phyloP scores from a whole-genome alignment of 148 eudicot species.

The Chenopodium formosanum region DNA sequence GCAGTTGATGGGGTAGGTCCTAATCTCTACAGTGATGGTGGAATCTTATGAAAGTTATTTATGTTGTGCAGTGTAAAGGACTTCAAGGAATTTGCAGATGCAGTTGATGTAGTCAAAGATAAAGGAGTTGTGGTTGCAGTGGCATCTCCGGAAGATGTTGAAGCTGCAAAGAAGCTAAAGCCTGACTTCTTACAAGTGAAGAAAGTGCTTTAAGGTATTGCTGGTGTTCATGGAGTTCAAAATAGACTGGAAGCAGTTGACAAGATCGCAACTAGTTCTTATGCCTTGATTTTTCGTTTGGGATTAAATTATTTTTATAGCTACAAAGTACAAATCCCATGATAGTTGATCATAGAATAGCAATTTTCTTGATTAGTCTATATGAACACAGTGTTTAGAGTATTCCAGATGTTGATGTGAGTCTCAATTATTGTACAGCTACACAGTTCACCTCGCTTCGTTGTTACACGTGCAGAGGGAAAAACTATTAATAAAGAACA shows the following conservation, averaged over 20 bases:
- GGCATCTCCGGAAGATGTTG: conserved; percentile 91
- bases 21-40: neutral
- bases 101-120: conserved; percentile 70
- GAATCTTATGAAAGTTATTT: neutral
- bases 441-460: neutral
- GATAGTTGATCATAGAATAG: neutral
- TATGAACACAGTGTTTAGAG: neutral
- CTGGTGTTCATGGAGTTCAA: neutral
- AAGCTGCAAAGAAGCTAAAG: conserved; percentile 60
- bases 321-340: neutral
- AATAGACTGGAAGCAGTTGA: neutral
- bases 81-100: conserved; percentile 86
- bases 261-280: neutral
- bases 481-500: neutral
- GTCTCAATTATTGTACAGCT: neutral
- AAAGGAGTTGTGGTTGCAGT: conserved; percentile 86
- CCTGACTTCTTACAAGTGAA: conserved; percentile 70
- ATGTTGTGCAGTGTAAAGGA: conserved; percentile 54
- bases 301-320: neutral
- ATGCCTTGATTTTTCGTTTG: neutral
- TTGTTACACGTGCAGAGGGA: neutral
- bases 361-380: neutral
- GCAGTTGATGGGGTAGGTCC: neutral
- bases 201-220: conserved; percentile 47
- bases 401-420: neutral